Evolutionary conservation across 208 protist species (phyloP).

Genomic region (Trypanosoma brucei): DNA sequence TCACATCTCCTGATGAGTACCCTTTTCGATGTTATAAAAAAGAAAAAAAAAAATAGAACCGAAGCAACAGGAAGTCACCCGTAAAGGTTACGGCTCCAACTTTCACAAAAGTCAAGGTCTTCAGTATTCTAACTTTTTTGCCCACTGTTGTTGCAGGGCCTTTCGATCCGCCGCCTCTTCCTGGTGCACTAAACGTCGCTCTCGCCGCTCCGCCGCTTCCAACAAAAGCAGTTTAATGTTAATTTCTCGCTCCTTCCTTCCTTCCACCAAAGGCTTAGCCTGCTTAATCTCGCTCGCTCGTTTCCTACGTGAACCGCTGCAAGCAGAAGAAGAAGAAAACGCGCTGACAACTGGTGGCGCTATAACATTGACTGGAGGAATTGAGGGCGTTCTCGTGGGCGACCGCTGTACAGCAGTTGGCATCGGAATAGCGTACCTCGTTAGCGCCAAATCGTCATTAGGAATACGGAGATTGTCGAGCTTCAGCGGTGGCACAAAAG

Average conservation of each 20-base stretch:
- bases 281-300: background rate
- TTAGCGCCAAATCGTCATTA: background rate
- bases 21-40: too few species aligned
- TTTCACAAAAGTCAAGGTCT: too few species aligned
- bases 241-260: background rate
- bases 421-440: constrained; percentile 17
- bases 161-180: background rate
- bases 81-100: too few species aligned
- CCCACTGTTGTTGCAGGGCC: background rate
- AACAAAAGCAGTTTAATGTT: background rate
- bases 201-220: background rate
- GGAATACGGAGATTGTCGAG: constrained; percentile 5
- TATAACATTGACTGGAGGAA: too few species aligned
- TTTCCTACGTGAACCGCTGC: too few species aligned
- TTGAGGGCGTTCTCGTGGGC: background rate
- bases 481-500: constrained; percentile 17
- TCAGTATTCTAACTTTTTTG: too few species aligned
- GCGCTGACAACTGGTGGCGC: too few species aligned
- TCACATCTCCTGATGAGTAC: too few species aligned
- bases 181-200: background rate
- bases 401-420: constrained; percentile 1
- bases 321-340: too few species aligned
- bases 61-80: too few species aligned
- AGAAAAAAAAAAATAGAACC: too few species aligned
- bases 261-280: background rate